These are phyloP conservation scores for Fusarium sp. DNA, from an alignment of 2,329 filamentous ascomycete genomes.

Conservation along the genomic window DNA sequence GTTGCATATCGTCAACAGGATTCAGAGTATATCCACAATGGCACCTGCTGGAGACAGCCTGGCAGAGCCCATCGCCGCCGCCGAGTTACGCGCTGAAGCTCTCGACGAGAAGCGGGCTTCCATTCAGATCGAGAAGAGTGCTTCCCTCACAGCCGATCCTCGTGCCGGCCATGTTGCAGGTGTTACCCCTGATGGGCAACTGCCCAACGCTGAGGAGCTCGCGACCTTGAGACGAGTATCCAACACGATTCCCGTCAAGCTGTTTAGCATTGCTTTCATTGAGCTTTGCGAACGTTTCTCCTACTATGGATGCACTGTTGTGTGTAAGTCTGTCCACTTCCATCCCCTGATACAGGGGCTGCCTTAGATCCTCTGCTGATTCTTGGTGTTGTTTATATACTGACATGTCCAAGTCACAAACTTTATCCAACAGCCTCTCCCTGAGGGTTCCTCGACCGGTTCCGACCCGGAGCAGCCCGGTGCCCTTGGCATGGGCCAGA, in stretches of 20 bases:
- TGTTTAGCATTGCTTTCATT: slow-evolving; percentile 74
- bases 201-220: slow-evolving; percentile 55
- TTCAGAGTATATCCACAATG: slow-evolving; percentile 35
- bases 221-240: slow-evolving; percentile 64
- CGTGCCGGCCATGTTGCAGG: neutral
- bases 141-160: slow-evolving; percentile 36
- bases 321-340: slow-evolving; percentile 63
- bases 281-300: slow-evolving; percentile 80
- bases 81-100: slow-evolving; percentile 43
- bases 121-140: slow-evolving; percentile 45
- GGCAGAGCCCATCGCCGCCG: slow-evolving; percentile 51
- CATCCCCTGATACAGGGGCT: neutral
- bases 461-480: slow-evolving; percentile 59
- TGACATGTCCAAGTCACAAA: slow-evolving; percentile 61
- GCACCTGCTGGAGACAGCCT: slow-evolving; percentile 47
- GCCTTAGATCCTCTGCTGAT: neutral
- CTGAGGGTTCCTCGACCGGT: slow-evolving; percentile 65
- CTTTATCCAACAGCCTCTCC: slow-evolving; percentile 71
- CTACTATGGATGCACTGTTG: slow-evolving; percentile 75
- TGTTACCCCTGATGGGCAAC: slow-evolving; percentile 14
- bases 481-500: slow-evolving; percentile 68
- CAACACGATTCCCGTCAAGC: slow-evolving; percentile 67
- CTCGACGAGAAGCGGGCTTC: slow-evolving; percentile 47
- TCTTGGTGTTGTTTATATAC: neutral
- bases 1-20: neutral